Evolutionary conservation across 129 eudicot genomes (phyloP).

Genomic region (Arctium minus): DNA sequence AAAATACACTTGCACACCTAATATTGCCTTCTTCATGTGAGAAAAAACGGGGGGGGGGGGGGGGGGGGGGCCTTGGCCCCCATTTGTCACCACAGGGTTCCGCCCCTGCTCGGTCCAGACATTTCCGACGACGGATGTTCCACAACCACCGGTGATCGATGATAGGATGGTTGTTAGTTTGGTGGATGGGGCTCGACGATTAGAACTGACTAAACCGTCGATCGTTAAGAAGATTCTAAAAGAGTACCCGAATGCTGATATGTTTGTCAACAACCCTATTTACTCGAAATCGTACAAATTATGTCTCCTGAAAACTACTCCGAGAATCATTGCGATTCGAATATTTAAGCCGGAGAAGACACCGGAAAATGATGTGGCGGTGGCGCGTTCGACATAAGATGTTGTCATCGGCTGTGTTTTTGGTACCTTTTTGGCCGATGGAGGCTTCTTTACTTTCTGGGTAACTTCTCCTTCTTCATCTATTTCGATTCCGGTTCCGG

Average conservation of each 20-base stretch:
- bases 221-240: slow-evolving; percentile 52
- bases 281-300: slow-evolving; percentile 63
- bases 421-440: too few relatives aligned
- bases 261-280: slow-evolving; percentile 67
- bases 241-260: slow-evolving; percentile 63
- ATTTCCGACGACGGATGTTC: neutral
- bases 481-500: too few relatives aligned
- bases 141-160: neutral
- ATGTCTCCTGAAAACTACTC: slow-evolving; percentile 49
- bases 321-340: slow-evolving; percentile 51
- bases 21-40: too few relatives aligned
- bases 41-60: too few relatives aligned
- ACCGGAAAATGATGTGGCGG: slow-evolving; percentile 55
- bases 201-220: slow-evolving; percentile 87
- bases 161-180: slow-evolving; percentile 69
- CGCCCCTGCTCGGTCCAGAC: too few relatives aligned
- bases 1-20: too few relatives aligned
- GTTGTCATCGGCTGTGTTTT: too few relatives aligned
- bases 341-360: slow-evolving; percentile 50
- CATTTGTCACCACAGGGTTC: too few relatives aligned
- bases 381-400: too few relatives aligned
- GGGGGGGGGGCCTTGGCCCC: too few relatives aligned
- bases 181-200: slow-evolving; percentile 91
- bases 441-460: too few relatives aligned
- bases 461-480: too few relatives aligned